Conservation (phyloP, 2,329 filamentous ascomycete species). For the Claviceps humidiphila region DNA sequence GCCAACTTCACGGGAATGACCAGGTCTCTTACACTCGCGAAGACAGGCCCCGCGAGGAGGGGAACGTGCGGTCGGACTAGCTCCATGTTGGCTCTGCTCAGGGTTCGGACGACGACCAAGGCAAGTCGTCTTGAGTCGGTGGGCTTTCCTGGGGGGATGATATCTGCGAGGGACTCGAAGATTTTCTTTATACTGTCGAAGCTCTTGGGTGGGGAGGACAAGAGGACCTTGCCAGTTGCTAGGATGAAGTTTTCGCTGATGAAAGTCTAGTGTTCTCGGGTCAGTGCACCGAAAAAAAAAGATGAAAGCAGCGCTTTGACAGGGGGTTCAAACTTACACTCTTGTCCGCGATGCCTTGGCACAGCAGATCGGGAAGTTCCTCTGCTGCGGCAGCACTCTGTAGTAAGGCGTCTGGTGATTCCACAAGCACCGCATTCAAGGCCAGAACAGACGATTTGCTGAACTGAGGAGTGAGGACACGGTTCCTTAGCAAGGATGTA, state of each 20-base stretch:
- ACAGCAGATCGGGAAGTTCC: constrained; percentile 64
- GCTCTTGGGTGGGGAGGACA: constrained; percentile 52
- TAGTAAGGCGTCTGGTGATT: constrained; percentile 59
- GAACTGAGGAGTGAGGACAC: constrained; percentile 66
- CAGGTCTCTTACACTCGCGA: constrained; percentile 76
- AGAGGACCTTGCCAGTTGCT: constrained; percentile 80
- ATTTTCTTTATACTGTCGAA: constrained; percentile 70
- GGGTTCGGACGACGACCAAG: constrained; percentile 76
- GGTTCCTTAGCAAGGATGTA: constrained; percentile 44
- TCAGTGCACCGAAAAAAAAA: background rate
- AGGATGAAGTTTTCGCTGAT: constrained; percentile 81
- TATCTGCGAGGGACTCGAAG: constrained; percentile 62
- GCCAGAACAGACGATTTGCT: constrained; percentile 70
- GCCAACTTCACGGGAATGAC: constrained; percentile 93
- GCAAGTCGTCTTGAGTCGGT: constrained; percentile 75
- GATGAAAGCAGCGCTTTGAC: no score
- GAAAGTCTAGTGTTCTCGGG: constrained; percentile 42
- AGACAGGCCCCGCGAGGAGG: constrained; percentile 70
- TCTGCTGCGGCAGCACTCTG: constrained; percentile 48
- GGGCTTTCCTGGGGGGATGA: constrained; percentile 65
- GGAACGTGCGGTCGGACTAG: constrained; percentile 70
- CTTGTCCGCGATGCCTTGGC: constrained; percentile 64
- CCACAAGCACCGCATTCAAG: constrained; percentile 76
- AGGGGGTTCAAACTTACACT: constrained; percentile 39
- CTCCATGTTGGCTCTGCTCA: constrained; percentile 67